A percentile compares a stretch with the other conserved stretches of the same genome.
Conservation (phyloP, 176 grass and related monocot genomes). For the Musa acuminata region DNA sequence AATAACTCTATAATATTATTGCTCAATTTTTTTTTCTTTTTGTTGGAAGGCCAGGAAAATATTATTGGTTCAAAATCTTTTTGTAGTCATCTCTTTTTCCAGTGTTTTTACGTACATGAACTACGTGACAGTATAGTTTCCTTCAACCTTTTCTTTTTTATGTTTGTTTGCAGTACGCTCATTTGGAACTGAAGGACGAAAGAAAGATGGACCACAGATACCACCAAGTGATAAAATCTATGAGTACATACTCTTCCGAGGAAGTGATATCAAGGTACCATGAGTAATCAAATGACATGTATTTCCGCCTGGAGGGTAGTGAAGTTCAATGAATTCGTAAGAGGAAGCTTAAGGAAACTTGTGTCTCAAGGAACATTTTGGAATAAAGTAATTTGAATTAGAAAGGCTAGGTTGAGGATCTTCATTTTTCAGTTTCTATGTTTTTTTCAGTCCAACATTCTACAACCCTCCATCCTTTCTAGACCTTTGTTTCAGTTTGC, state of each 20-base stretch:
- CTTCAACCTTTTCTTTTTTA: background rate
- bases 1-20: too few relatives aligned
- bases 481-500: too few relatives aligned
- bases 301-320: background rate
- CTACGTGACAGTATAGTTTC: background rate
- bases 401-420: too few relatives aligned
- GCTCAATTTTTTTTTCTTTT: too few relatives aligned
- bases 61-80: background rate
- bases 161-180: conserved; percentile 44
- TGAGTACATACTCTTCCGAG: conserved; percentile 76
- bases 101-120: background rate
- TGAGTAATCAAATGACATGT: background rate
- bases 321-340: too few relatives aligned
- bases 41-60: background rate
- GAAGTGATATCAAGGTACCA: conserved; percentile 78
- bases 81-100: background rate
- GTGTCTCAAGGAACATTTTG: too few relatives aligned
- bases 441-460: too few relatives aligned
- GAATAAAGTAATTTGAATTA: too few relatives aligned
- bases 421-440: too few relatives aligned
- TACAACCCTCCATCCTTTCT: too few relatives aligned
- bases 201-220: conserved; percentile 70
- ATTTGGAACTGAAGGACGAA: conserved; percentile 83
- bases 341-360: too few relatives aligned
- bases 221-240: conserved; percentile 59